These are phyloP conservation scores for Erodium maritimum DNA, from an alignment of 345 rosid species.

Conservation along the genomic window DNA sequence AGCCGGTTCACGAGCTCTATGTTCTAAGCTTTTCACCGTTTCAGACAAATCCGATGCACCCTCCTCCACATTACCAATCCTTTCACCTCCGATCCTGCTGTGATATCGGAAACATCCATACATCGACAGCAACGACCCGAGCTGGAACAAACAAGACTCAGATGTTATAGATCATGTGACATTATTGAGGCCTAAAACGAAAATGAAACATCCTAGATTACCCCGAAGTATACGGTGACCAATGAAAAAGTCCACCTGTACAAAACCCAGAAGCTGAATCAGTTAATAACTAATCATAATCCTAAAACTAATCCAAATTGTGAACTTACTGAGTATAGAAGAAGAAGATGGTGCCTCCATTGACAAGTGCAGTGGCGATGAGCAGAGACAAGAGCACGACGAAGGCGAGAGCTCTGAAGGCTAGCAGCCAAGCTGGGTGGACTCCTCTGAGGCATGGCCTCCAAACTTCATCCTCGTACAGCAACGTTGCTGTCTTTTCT, in stretches of 20 bases:
- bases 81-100: constrained; percentile 50
- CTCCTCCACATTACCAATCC: constrained; percentile 48
- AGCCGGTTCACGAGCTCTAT: constrained; percentile 35
- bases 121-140: constrained; percentile 62
- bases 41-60: constrained; percentile 18
- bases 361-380: constrained; percentile 29
- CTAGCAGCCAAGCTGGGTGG: constrained; percentile 93
- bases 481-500: constrained; percentile 38
- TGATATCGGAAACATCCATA: constrained; percentile 67
- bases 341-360: constrained; percentile 77
- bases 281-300: background rate
- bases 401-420: constrained; percentile 58
- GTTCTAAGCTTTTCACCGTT: constrained; percentile 23
- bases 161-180: too few species aligned
- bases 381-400: constrained; percentile 46
- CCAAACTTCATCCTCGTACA: constrained; percentile 75
- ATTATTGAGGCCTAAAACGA: background rate
- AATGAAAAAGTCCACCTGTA: constrained; percentile 85
- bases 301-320: background rate
- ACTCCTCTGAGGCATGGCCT: constrained; percentile 65
- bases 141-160: constrained; percentile 33
- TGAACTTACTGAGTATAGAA: constrained; percentile 86
- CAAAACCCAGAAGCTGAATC: constrained; percentile 14
- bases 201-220: constrained; percentile 28
- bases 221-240: constrained; percentile 73